Conservation (phyloP, 495 filamentous ascomycete species). For the Trichoderma asperelloides region DNA sequence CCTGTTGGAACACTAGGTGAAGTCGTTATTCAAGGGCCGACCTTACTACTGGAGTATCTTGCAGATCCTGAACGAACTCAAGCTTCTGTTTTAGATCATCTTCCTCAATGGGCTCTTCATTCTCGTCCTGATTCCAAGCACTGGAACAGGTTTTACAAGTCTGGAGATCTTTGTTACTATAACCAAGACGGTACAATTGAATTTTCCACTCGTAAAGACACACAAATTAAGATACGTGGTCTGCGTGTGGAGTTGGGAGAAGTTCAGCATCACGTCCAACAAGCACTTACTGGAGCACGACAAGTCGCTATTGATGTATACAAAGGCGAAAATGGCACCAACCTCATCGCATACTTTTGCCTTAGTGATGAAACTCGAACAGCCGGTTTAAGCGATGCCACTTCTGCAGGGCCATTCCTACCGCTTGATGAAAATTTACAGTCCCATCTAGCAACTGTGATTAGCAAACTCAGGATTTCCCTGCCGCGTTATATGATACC, state of each 20-base stretch:
- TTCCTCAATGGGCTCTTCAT: constrained; percentile 7
- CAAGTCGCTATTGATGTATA: constrained; percentile 15
- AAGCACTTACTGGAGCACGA: not conserved
- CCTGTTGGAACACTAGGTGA: constrained; percentile 54
- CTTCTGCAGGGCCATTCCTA: constrained; percentile 16
- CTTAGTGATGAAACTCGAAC: constrained; percentile 18
- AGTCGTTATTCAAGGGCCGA: constrained; percentile 50
- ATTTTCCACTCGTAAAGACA: constrained; percentile 18
- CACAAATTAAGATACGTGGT: constrained; percentile 14
- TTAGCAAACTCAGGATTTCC: not conserved
- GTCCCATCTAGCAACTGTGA: not conserved
- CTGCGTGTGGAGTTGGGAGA: constrained; percentile 7
- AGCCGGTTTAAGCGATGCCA: constrained; percentile 15
- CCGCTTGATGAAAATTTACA: not conserved
- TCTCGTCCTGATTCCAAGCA: constrained; percentile 17
- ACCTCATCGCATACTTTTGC: constrained; percentile 30
- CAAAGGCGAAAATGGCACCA: constrained; percentile 19
- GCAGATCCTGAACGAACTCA: constrained; percentile 16
- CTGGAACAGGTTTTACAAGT: constrained; percentile 23
- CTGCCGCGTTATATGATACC: constrained; percentile 18
- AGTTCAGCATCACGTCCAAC: constrained; percentile 6
- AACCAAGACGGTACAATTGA: constrained; percentile 36
- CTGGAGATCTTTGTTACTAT: constrained; percentile 36
- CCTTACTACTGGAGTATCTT: constrained; percentile 40
- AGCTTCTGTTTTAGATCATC: not conserved